Evolutionary conservation across 2,329 filamentous ascomycete genomes (phyloP), one percentile per base, ranked within the genome.

Genomic region (Verticillium klebahnii): DNA sequence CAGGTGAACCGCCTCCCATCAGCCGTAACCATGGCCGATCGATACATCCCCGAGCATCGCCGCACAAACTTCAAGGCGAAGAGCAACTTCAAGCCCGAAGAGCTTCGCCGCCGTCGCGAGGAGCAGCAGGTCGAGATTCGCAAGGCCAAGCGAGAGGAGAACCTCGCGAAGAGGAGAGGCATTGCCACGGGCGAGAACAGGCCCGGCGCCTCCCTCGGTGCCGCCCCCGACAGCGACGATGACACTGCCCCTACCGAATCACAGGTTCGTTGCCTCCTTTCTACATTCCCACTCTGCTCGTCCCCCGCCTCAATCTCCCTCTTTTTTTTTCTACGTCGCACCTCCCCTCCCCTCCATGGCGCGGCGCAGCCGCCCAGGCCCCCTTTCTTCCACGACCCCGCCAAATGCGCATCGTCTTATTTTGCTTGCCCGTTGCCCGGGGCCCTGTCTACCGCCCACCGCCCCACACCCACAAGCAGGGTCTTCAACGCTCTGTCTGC

Each of bases 31-130:
- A 99, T 99, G 95, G 91, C 95, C 78, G 95, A 99, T 79, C 92
- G 95, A 74, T 99, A 97, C 84, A 99, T 99, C 74, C 95, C 95
- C 78, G 95, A 99, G 84, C 95, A 99, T 85, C 93, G 95, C 78
- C 93, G 95, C 76, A 97, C 92, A 69, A 93, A 97, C 83, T 99
- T 97, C 89, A 99, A 99, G 90, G 95, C 95, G 61, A 97, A 97
- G 87, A 94, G 92, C 80, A 92, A 92, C 73, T 98, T 99, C 86
- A 97, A 97, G 88, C 94, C 94, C 72, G 95, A 99, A 78, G 95
- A 99, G 83, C 89, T 99, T 69, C 92, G 95, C 76, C 93, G 95
- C 74, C 95, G 95, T 76, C 95, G 95, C 75, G 95, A 99, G 78
- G 95, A 99, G 81, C 93, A 97, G 80, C 95, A 98, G 82, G 95